Conservation (phyloP, 805 yeast species). For the Maudiozyma bulderi region DNA sequence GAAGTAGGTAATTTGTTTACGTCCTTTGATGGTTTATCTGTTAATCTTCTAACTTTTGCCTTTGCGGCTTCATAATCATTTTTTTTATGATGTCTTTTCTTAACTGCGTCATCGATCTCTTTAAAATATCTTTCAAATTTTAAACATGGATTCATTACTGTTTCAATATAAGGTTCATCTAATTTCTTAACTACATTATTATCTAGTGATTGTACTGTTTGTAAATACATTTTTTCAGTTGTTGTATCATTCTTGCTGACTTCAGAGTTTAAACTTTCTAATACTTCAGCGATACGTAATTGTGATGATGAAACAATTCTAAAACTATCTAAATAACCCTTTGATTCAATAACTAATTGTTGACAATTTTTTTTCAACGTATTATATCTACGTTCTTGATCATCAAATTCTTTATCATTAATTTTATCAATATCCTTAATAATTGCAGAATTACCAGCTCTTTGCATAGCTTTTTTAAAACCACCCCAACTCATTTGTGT, state of each 20-base stretch:
- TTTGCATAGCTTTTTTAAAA: constrained; percentile 85
- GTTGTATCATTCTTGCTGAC: constrained; percentile 42
- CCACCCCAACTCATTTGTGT: constrained; percentile 81
- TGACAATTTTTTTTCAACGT: constrained; percentile 60
- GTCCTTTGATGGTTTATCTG: constrained; percentile 78
- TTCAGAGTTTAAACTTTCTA: constrained; percentile 59
- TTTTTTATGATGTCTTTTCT: constrained; percentile 69
- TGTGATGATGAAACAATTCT: constrained; percentile 78
- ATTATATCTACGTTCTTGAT: constrained; percentile 81
- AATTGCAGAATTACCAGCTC: constrained; percentile 75
- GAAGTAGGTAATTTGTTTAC: constrained; percentile 67
- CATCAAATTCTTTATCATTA: constrained; percentile 68
- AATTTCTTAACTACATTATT: constrained; percentile 69
- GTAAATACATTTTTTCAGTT: constrained; percentile 58
- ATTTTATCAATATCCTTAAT: constrained; percentile 58
- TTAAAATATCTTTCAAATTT: constrained; percentile 59
- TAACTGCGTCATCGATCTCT: constrained; percentile 71
- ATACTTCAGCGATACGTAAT: constrained; percentile 72
- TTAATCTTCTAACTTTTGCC: constrained; percentile 66
- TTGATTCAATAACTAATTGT: constrained; percentile 60
- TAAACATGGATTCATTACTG: constrained; percentile 65
- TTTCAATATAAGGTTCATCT: constrained; percentile 79
- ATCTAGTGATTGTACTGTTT: constrained; percentile 65
- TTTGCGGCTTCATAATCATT: constrained; percentile 70
- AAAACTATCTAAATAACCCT: constrained; percentile 66